Conservation (phyloP, 768 basidiomycete genomes). For the Lactarius sp. region DNA sequence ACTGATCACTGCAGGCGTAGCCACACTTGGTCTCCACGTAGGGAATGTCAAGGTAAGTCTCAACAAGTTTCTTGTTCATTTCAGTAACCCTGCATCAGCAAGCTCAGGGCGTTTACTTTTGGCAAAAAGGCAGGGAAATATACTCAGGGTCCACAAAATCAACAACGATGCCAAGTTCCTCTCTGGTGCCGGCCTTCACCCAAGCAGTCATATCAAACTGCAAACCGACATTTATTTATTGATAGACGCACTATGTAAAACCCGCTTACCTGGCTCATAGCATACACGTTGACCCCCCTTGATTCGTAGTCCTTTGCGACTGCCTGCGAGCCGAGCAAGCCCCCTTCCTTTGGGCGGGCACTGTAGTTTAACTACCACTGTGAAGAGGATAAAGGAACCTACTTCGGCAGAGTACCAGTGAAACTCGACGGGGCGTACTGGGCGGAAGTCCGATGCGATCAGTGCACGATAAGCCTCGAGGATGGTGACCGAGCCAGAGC, state of each 20-base stretch:
- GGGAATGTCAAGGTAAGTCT: constrained; percentile 78
- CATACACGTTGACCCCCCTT: constrained; percentile 60
- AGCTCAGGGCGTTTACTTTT: background rate
- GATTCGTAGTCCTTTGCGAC: constrained; percentile 71
- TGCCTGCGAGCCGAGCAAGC: constrained; percentile 86
- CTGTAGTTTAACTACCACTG: background rate
- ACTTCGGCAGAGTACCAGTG: constrained; percentile 85
- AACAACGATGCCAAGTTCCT: constrained; percentile 72
- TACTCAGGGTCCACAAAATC: constrained; percentile 72
- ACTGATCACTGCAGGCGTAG: constrained; percentile 95
- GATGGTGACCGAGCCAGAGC: constrained; percentile 69
- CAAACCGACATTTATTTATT: constrained; percentile 16
- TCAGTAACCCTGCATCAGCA: constrained; percentile 58
- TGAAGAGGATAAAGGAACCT: constrained; percentile 21
- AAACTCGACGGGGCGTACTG: constrained; percentile 65
- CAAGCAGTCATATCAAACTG: constrained; percentile 93
- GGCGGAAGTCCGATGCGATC: constrained; percentile 62
- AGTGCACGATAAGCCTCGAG: constrained; percentile 71
- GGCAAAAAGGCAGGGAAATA: constrained; percentile 24
- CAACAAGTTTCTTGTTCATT: constrained; percentile 74
- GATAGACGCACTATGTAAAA: constrained; percentile 3
- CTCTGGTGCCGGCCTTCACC: constrained; percentile 68
- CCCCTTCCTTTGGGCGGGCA: constrained; percentile 54
- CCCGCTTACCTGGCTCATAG: constrained; percentile 69
- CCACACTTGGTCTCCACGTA: constrained; percentile 87